A percentile compares a stretch with the other conserved stretches of the same genome.
Conservation (phyloP, 2,329 filamentous ascomycete species). For the Colletotrichum lupini region DNA sequence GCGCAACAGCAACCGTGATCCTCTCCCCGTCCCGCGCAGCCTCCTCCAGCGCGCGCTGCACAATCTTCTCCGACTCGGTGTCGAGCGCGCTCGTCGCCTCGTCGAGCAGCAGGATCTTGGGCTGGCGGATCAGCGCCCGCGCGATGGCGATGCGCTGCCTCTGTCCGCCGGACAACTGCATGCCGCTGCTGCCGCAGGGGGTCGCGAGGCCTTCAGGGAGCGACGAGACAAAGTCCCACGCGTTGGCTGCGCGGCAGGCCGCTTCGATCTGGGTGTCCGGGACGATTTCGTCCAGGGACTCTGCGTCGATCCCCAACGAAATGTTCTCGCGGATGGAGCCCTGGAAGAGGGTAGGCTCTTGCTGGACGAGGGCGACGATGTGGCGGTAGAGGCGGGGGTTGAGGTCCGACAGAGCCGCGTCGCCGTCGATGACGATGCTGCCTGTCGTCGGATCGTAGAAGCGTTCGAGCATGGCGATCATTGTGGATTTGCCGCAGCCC, state of each 20-base stretch:
- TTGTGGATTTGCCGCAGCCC: slow-evolving; percentile 71
- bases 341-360: slow-evolving; percentile 65
- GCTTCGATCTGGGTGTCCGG: slow-evolving; percentile 51
- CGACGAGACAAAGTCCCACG: slow-evolving; percentile 56
- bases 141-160: slow-evolving; percentile 80
- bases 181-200: slow-evolving; percentile 72
- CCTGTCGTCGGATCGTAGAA: slow-evolving; percentile 59
- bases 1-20: slow-evolving; percentile 74
- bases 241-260: slow-evolving; percentile 60
- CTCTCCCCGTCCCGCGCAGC: slow-evolving; percentile 44
- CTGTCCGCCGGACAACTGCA: slow-evolving; percentile 78
- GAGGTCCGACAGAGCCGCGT: slow-evolving; percentile 50
- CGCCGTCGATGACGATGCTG: slow-evolving; percentile 56
- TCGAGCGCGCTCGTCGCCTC: slow-evolving; percentile 77
- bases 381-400: slow-evolving; percentile 63
- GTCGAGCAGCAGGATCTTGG: slow-evolving; percentile 75
- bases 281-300: slow-evolving; percentile 28
- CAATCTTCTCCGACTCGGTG: slow-evolving; percentile 72
- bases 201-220: slow-evolving; percentile 66
- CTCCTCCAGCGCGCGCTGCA: slow-evolving; percentile 69
- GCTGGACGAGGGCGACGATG: slow-evolving; percentile 66
- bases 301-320: slow-evolving; percentile 46
- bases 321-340: slow-evolving; percentile 60
- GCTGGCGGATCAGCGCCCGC: slow-evolving; percentile 74
- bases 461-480: slow-evolving; percentile 62